Evolutionary conservation across 495 filamentous ascomycete genomes (phyloP), one percentile per base, ranked within the genome.

Genomic region (Cercophora samala): DNA sequence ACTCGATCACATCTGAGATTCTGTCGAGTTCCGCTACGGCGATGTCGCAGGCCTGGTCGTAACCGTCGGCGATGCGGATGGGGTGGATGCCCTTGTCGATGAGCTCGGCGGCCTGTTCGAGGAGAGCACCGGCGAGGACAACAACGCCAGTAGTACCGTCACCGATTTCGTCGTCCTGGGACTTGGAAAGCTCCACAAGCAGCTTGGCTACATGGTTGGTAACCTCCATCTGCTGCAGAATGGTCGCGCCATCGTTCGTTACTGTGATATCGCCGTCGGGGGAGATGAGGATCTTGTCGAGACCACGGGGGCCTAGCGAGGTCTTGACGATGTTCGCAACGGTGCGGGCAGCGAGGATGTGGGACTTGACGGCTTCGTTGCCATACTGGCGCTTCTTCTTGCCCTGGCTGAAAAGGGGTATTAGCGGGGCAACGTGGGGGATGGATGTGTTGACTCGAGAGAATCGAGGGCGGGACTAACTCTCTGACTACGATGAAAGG

Each of bases 41-140:
- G 71, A 97, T 93, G 77, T 99, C 96, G 74, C 96, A 99, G 52
- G 95, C 95, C 68, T 94, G 86, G 75, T 99, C 95, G 75, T 96
- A 99, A 54, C 95, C 95, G 77, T 99, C 96, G 66, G 95, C 95
- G 83, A 99, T 97, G 70, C 95, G 84, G 72, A 99, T 98, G 67
- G 95, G 95, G 77, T 99, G 95, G 72, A 99, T 98, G 69, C 95
- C 95, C 83, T 99, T 99, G 84, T 99, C 95, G 76, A 99, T 98
- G 68, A 99, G 85, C 72, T 97, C 95, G 62, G 93, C 92, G n/a
- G 95, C 95, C 79, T 97, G 93, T 78, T 99, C 95, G 64, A 99
- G 81, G 71, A 99, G 87, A 65, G 95, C 93, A 66, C 95, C 94
- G 22, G 95, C 95, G 67, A 99, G 82, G 62, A 99, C 96, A 64